Evolutionary conservation across 345 rosid species (phyloP).

Genomic region (Carallia pectinifolia): DNA sequence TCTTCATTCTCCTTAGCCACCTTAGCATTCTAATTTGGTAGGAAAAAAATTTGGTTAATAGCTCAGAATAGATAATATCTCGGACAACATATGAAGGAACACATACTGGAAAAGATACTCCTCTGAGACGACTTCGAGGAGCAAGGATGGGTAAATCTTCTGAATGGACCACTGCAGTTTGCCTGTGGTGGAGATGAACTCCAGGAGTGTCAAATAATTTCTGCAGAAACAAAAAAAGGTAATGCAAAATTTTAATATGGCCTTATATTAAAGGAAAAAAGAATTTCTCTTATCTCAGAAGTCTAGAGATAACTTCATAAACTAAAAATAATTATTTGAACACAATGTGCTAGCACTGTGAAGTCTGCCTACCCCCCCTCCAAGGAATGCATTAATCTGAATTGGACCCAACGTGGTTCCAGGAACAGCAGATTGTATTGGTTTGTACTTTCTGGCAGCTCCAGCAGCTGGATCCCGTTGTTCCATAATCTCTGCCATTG

Average conservation of each 20-base stretch:
- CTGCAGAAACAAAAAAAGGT: conserved; percentile 35
- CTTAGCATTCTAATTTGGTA: conserved; percentile 29
- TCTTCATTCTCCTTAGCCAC: conserved; percentile 27
- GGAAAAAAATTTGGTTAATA: conserved; percentile 8
- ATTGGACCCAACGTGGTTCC: conserved; percentile 96
- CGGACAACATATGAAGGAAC: conserved; percentile 13
- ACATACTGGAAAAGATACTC: conserved; percentile 67
- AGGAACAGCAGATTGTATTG: conserved; percentile 96
- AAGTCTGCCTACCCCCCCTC: conserved; percentile 70
- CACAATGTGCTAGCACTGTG: background rate
- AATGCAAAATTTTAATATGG: background rate
- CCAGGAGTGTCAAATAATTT: conserved; percentile 91
- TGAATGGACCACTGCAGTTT: conserved; percentile 89
- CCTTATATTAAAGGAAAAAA: background rate
- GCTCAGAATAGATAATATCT: background rate
- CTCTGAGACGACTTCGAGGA: conserved; percentile 84
- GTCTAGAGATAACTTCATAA: background rate
- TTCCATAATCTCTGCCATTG: conserved; percentile 63
- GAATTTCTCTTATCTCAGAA: background rate
- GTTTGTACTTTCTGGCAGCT: conserved; percentile 80
- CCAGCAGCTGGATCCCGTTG: conserved; percentile 92
- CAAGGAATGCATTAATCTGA: conserved; percentile 85
- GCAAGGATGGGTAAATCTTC: conserved; percentile 92
- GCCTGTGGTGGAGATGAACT: conserved; percentile 95
- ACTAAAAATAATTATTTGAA: background rate